Evolutionary conservation across 192 early-diverging fungal species (phyloP), one percentile per base, ranked within the genome.

Genomic region (Geosiphon pyriformis): DNA sequence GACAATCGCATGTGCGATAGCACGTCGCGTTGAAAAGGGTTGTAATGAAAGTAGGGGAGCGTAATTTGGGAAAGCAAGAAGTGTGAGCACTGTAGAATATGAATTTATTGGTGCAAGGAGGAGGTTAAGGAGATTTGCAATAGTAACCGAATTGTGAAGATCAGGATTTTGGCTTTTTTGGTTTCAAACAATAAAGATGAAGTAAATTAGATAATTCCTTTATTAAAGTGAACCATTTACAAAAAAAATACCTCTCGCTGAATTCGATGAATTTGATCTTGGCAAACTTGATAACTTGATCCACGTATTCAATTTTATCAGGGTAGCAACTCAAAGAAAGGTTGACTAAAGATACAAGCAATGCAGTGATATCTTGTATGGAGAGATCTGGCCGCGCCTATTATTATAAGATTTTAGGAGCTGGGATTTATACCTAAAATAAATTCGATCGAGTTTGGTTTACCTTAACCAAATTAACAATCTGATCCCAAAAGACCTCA

Each of bases 401-500:
- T 11, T 59, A 60, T 27, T 30, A 62, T 31, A 62, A 55, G 34
- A 47, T 10, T 7, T 17, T 33, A 11, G n/a, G 20, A n/a, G n/a
- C n/a, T n/a, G n/a, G n/a, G n/a, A n/a, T n/a, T n/a, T n/a, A n/a
- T n/a, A n/a, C n/a, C n/a, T n/a, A n/a, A n/a, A n/a, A n/a, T n/a
- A n/a, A n/a, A n/a, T n/a, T n/a, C n/a, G n/a, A n/a, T n/a, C n/a
- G n/a, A n/a, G n/a, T n/a, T n/a, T n/a, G n/a, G n/a, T n/a, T n/a
- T n/a, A 89, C 89, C 77, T 88, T 89, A 46, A 99, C 89, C 30
- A 98, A 83, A 46, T 91, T 87, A 29, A 89, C 90, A 67, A 99
- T 91, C 72, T 99, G 95, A 30, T 73, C 79, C 97, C 97, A 99
- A 75, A 99, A 99, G 30, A 97, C 91, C 56, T 91, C 92, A 82